phyloP scores from a whole-genome alignment of 441 rosid genomes.

The Croton setiger region DNA sequence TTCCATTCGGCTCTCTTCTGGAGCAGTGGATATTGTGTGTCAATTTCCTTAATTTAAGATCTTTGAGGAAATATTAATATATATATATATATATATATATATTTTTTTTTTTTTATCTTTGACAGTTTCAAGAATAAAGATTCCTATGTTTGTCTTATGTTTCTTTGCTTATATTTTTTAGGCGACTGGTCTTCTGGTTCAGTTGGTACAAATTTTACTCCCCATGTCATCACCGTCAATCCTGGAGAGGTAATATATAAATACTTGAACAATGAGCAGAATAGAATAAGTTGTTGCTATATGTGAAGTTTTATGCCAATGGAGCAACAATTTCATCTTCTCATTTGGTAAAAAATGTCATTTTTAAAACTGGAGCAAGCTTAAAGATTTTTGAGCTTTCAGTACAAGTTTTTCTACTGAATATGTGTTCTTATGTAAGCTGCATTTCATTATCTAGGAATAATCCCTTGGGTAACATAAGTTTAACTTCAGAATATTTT shows the following conservation, averaged over 20 bases:
- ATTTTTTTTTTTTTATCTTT: no score
- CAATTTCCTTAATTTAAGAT: not conserved
- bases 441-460: not conserved
- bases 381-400: not conserved
- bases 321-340: not conserved
- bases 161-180: constrained; percentile 27
- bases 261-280: not conserved
- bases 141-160: not conserved
- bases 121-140: no score
- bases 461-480: not conserved
- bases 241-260: constrained; percentile 67
- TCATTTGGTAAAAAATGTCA: not conserved
- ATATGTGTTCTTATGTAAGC: not conserved
- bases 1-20: not conserved
- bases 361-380: not conserved
- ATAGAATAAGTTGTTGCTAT: not conserved
- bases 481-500: not conserved
- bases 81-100: no score
- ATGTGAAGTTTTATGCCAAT: not conserved
- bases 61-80: not conserved
- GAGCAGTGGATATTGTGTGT: not conserved
- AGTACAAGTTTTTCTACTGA: not conserved
- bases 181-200: constrained; percentile 56
- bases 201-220: constrained; percentile 76
- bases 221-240: constrained; percentile 83